Percentiles rank a stretch among this genome's conserved stretches.
These are phyloP conservation scores for Durio zibethinus DNA, from an alignment of 345 rosid species.

Conservation along the genomic window DNA sequence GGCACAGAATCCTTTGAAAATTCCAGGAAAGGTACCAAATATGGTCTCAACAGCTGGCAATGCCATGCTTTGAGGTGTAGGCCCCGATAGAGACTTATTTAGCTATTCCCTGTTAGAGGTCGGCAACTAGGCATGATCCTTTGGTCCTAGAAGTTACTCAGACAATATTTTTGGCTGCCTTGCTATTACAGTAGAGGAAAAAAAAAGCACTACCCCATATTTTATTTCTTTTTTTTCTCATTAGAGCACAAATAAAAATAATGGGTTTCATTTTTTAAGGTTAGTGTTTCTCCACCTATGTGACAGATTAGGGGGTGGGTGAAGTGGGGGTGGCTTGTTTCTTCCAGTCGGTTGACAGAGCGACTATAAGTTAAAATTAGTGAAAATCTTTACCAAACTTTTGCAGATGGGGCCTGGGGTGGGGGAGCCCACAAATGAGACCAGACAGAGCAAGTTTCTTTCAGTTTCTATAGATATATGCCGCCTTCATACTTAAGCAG, in stretches of 20 bases:
- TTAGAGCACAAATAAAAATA: too few relatives aligned
- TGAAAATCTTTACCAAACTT: not conserved
- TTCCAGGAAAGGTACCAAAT: not conserved
- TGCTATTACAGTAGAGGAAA: too few relatives aligned
- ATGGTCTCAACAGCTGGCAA: not conserved
- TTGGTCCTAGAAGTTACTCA: not conserved
- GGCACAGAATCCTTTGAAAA: not conserved
- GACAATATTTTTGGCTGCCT: too few relatives aligned
- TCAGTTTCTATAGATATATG: not conserved
- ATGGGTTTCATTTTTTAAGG: not conserved
- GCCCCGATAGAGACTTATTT: not conserved
- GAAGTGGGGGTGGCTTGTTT: not conserved
- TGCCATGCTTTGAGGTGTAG: not conserved
- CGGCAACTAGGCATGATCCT: not conserved
- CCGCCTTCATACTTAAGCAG: too few relatives aligned
- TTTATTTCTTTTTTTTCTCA: not conserved
- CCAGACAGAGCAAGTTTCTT: not conserved
- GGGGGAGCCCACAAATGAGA: not conserved
- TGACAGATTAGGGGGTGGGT: not conserved
- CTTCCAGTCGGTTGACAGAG: not conserved
- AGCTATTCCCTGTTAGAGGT: not conserved
- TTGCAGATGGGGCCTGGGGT: not conserved
- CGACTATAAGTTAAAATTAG: not conserved
- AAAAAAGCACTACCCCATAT: not conserved
- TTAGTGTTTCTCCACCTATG: not conserved